A percentile compares a stretch with the other conserved stretches of the same genome.
phyloP scores from a whole-genome alignment of 345 rosid genomes.

The Salix suchowensis region DNA sequence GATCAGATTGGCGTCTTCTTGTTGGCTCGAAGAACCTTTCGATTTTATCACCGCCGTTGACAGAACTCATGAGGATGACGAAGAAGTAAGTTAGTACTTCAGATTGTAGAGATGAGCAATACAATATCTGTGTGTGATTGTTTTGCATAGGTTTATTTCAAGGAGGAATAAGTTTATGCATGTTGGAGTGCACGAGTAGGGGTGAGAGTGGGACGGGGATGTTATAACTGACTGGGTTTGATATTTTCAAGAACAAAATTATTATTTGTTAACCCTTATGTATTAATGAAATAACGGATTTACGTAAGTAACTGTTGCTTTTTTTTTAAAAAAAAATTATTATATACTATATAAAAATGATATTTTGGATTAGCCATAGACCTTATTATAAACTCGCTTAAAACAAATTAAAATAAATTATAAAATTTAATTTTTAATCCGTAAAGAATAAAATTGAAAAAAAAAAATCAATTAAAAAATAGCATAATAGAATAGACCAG shows the following conservation, averaged over 20 bases:
- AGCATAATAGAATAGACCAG: too few relatives aligned
- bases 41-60: conserved; percentile 26
- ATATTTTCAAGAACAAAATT: not conserved
- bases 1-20: conserved; percentile 48
- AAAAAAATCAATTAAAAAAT: too few relatives aligned
- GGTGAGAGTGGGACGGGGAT: conserved; percentile 5
- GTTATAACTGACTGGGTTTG: conserved; percentile 7
- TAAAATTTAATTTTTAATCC: too few relatives aligned
- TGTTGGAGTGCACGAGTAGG: not conserved
- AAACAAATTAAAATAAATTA: too few relatives aligned
- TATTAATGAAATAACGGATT: too few relatives aligned
- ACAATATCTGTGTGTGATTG: not conserved
- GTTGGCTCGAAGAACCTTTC: conserved; percentile 65
- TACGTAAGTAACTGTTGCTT: too few relatives aligned
- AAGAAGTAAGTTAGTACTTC: not conserved
- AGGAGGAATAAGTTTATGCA: conserved; percentile 7
- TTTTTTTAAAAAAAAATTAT: too few relatives aligned
- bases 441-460: too few relatives aligned
- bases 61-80: not conserved
- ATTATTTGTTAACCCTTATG: not conserved
- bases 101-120: not conserved
- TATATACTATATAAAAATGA: too few relatives aligned
- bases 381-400: too few relatives aligned
- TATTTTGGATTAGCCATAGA: too few relatives aligned
- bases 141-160: not conserved